Conservation (phyloP, 2,329 filamentous ascomycete species). For the Cadophora luteo-olivacea region DNA sequence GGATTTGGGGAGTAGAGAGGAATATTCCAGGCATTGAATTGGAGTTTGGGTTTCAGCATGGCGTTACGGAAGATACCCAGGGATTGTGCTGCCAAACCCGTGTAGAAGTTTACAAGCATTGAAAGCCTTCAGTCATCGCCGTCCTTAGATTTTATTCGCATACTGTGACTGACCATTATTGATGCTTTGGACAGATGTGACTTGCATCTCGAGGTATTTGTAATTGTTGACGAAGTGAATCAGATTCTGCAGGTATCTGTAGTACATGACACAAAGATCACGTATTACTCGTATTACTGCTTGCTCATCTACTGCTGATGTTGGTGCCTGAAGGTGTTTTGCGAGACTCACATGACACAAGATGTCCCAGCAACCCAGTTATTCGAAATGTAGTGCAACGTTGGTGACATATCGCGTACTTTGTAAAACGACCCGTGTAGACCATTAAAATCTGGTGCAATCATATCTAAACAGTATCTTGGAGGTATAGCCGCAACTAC, state of each 20-base stretch:
- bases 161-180: slow-evolving; percentile 1
- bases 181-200: neutral
- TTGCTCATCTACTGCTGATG: neutral
- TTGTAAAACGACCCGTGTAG: neutral
- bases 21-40: no score
- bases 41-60: neutral
- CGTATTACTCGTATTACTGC: neutral
- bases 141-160: neutral
- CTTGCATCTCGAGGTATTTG: neutral
- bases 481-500: neutral
- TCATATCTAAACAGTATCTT: no score
- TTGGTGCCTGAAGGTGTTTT: neutral
- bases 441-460: neutral
- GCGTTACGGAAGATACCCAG: slow-evolving; percentile 5
- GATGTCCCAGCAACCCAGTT: slow-evolving; percentile 14
- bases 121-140: neutral
- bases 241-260: slow-evolving; percentile 8
- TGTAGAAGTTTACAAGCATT: neutral
- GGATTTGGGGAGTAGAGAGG: neutral
- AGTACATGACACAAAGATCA: neutral
- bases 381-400: neutral
- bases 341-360: neutral
- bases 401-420: slow-evolving; percentile 2
- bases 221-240: neutral
- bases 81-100: neutral